Percentiles rank a stretch among this genome's conserved stretches.
Evolutionary conservation across 306 rosid species (phyloP).

Genomic region (Vachellia collinsii): DNA sequence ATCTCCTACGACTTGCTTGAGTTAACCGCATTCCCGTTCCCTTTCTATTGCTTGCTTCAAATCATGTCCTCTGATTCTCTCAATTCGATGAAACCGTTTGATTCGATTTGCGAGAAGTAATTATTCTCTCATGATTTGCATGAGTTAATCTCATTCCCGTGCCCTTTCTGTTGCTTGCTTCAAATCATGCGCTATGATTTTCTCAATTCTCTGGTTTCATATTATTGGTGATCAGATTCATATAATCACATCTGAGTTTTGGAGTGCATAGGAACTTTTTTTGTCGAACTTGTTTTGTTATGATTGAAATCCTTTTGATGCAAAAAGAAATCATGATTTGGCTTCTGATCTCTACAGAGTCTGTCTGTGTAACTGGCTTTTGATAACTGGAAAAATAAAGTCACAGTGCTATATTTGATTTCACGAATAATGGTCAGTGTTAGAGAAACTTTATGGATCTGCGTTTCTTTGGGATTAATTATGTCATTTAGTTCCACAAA

Average conservation of each 20-base stretch:
- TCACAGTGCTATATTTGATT: neutral
- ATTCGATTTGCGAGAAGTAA: neutral
- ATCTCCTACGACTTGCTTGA: neutral
- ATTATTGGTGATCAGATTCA: neutral
- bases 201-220: neutral
- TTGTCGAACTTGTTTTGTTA: neutral
- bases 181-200: neutral
- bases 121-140: neutral
- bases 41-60: neutral
- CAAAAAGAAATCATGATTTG: neutral
- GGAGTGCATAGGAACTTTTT: neutral
- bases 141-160: neutral
- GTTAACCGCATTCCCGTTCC: neutral
- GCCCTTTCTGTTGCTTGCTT: neutral
- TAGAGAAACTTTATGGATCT: neutral
- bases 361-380: neutral
- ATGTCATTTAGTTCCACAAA: neutral
- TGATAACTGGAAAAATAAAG: neutral
- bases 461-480: neutral
- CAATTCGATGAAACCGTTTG: neutral
- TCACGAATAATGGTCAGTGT: neutral
- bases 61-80: neutral
- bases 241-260: conserved; percentile 37
- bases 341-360: neutral
- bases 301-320: neutral